Conservation (phyloP, 2,329 filamentous ascomycete species). For the Chaetomium globosum region DNA sequence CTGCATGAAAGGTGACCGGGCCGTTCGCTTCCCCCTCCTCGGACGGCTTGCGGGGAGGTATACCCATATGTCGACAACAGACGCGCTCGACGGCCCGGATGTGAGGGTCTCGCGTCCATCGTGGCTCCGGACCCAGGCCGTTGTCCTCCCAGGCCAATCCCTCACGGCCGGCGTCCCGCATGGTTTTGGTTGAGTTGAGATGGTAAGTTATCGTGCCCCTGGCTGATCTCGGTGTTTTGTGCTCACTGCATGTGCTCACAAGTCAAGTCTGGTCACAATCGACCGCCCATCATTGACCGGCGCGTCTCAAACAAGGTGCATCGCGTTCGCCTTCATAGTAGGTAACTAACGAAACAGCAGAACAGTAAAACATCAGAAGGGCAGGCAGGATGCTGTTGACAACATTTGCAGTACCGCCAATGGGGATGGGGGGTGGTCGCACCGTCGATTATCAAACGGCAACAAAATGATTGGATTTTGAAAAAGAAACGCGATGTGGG, state of each 20-base stretch:
- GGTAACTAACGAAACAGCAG: not conserved
- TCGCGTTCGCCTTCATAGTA: constrained; percentile 4
- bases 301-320: constrained; percentile 18
- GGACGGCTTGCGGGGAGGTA: constrained; percentile 20
- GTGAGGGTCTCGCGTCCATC: constrained; percentile 38
- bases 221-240: not conserved
- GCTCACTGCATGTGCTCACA: too few species aligned
- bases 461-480: constrained; percentile 28
- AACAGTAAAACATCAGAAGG: not conserved
- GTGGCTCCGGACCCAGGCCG: constrained; percentile 33
- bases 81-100: constrained; percentile 36
- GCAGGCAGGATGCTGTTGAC: not conserved
- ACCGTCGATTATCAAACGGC: not conserved
- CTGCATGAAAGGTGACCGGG: constrained; percentile 35
- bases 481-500: constrained; percentile 32
- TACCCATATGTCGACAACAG: constrained; percentile 35
- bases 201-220: not conserved
- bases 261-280: not conserved
- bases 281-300: constrained; percentile 7
- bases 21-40: constrained; percentile 28
- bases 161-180: constrained; percentile 31
- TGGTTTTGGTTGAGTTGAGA: constrained; percentile 4
- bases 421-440: constrained; percentile 7
- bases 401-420: constrained; percentile 4
- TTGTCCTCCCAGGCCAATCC: constrained; percentile 36